Conservation (phyloP, 2,329 filamentous ascomycete genomes). For the Hypoxylon sp. region DNA sequence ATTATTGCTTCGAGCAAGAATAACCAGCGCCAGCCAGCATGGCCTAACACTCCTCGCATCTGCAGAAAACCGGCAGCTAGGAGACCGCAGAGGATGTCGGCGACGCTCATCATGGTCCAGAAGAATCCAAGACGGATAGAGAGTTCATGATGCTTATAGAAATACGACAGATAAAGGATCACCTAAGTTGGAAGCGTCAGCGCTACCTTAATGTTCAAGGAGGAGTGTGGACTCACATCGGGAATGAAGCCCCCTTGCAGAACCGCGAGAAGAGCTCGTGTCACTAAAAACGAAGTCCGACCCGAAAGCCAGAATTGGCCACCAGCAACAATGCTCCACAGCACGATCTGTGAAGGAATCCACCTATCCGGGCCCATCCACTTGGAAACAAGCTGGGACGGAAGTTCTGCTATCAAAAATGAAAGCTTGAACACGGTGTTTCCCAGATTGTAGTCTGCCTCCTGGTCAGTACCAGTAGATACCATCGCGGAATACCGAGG, state of each 20-base stretch:
- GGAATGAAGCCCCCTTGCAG: constrained; percentile 49
- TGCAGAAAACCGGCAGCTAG: constrained; percentile 54
- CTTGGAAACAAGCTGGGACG: constrained; percentile 71
- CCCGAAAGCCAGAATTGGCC: constrained; percentile 44
- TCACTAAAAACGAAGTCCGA: constrained; percentile 40
- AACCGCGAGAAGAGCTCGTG: constrained; percentile 40
- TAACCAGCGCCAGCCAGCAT: constrained; percentile 60
- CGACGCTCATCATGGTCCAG: constrained; percentile 54
- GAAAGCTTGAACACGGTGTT: constrained; percentile 67
- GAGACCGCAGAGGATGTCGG: constrained; percentile 52
- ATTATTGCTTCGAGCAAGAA: constrained; percentile 62
- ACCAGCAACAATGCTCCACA: constrained; percentile 44
- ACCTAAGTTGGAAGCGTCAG: constrained; percentile 24
- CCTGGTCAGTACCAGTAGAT: constrained; percentile 1
- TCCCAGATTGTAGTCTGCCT: constrained; percentile 64
- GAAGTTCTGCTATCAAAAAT: constrained; percentile 70
- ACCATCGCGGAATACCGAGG: too few relatives aligned
- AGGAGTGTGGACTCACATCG: constrained; percentile 30
- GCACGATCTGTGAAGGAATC: constrained; percentile 46
- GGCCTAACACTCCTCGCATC: constrained; percentile 53
- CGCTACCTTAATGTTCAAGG: neutral
- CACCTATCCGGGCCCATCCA: constrained; percentile 53
- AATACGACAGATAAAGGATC: constrained; percentile 49
- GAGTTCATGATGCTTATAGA: constrained; percentile 53
- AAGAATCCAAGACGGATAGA: constrained; percentile 56